A percentile compares a stretch with the other conserved stretches of the same genome.
These are phyloP conservation scores for Claviceps fusiformis DNA, from an alignment of 2,329 filamentous ascomycete species.

Conservation along the genomic window DNA sequence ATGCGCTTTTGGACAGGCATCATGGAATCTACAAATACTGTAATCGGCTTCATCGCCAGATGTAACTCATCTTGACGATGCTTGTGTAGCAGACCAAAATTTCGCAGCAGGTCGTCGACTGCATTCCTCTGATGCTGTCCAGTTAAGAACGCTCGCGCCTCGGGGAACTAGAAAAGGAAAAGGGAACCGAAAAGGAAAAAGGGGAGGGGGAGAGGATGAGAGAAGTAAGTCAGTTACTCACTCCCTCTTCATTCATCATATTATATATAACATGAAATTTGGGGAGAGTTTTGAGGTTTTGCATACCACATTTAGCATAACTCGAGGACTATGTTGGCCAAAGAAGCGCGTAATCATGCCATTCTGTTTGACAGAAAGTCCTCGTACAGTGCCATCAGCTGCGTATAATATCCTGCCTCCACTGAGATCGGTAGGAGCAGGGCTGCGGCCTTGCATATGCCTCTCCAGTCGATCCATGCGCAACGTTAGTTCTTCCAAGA, in stretches of 20 bases:
- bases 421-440: constrained; percentile 24
- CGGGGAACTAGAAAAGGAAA: constrained; percentile 4
- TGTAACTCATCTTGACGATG: constrained; percentile 33
- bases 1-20: constrained; percentile 44
- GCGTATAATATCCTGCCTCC: constrained; percentile 20
- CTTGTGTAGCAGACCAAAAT: constrained; percentile 33
- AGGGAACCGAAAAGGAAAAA: not conserved
- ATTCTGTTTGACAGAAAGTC: constrained; percentile 34
- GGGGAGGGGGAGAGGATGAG: too few species aligned
- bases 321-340: constrained; percentile 38
- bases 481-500: constrained; percentile 33
- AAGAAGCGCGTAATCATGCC: constrained; percentile 35
- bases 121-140: constrained; percentile 8
- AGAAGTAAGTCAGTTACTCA: not conserved
- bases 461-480: constrained; percentile 42
- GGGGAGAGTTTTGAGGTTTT: not conserved
- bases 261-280: too few species aligned
- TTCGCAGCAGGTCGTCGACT: constrained; percentile 28
- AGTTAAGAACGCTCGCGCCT: constrained; percentile 6
- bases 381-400: constrained; percentile 32
- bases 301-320: constrained; percentile 39
- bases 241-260: not conserved
- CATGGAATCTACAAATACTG: constrained; percentile 45
- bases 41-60: constrained; percentile 34
- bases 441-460: constrained; percentile 29